Evolutionary conservation across 352 stramenopile genomes (phyloP).

Genomic region (Pythium monospermum): DNA sequence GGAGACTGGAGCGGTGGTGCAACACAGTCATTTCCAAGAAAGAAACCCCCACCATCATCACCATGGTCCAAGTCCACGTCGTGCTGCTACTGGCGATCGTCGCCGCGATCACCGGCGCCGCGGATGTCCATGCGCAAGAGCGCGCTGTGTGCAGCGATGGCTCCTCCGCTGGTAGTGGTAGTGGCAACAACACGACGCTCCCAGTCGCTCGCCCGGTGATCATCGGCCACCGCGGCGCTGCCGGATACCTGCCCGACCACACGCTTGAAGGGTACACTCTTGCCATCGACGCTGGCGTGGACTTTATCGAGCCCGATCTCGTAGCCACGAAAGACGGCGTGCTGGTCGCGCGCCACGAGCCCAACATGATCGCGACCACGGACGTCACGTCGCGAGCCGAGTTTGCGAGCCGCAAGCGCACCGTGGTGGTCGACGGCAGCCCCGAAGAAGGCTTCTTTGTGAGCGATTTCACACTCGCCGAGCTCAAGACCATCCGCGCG

Average conservation of each 20-base stretch:
- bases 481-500: conserved; percentile 83
- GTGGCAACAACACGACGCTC: neutral
- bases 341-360: conserved; percentile 10
- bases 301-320: conserved; percentile 92
- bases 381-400: conserved; percentile 70
- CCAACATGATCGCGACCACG: conserved; percentile 42
- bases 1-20: no score
- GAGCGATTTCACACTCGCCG: conserved; percentile 86
- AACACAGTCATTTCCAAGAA: no score
- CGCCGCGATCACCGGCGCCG: neutral
- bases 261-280: conserved; percentile 84
- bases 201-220: conserved; percentile 30
- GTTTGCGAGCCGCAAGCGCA: conserved; percentile 34
- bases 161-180: neutral
- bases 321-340: conserved; percentile 15
- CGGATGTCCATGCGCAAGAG: neutral
- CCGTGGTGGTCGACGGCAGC: conserved; percentile 45
- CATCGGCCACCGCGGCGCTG: conserved; percentile 78
- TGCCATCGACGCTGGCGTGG: conserved; percentile 78
- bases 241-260: conserved; percentile 87
- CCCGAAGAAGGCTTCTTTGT: conserved; percentile 62
- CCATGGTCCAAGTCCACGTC: neutral
- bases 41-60: no score
- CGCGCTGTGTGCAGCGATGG: neutral
- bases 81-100: conserved; percentile 2